phyloP scores from a whole-genome alignment of 179 eudicot species.

The Carnegiea gigantea region DNA sequence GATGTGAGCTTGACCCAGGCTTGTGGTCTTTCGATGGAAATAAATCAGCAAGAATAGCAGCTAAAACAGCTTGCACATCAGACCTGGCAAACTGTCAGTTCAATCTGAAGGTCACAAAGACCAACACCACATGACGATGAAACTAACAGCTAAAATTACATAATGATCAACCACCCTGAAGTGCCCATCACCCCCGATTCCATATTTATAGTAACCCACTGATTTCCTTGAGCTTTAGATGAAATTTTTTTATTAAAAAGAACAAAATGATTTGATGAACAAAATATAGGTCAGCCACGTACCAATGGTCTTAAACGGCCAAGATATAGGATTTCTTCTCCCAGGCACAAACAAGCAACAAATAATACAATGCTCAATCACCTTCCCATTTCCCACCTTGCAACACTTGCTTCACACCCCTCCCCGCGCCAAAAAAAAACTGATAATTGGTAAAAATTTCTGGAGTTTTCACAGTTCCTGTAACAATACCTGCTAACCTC shows the following conservation, averaged over 20 bases:
- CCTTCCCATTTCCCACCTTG: background rate
- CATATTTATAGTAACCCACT: background rate
- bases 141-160: conserved; percentile 8
- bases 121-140: conserved; percentile 17
- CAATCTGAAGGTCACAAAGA: conserved; percentile 30
- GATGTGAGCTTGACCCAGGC: conserved; percentile 36
- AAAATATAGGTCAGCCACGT: background rate
- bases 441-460: background rate
- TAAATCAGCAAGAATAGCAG: conserved; percentile 55
- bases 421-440: too few species aligned
- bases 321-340: background rate
- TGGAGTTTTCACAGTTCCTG: background rate
- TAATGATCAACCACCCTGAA: background rate
- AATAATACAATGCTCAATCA: background rate
- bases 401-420: background rate
- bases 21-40: conserved; percentile 41
- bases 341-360: background rate
- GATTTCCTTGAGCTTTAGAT: background rate
- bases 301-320: background rate
- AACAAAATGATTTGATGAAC: background rate
- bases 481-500: conserved; percentile 55
- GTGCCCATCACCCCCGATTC: background rate
- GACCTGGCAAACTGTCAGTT: conserved; percentile 65
- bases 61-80: conserved; percentile 66
- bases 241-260: background rate